phyloP scores from a whole-genome alignment of 129 eudicot species.

The Solidago caesia region DNA sequence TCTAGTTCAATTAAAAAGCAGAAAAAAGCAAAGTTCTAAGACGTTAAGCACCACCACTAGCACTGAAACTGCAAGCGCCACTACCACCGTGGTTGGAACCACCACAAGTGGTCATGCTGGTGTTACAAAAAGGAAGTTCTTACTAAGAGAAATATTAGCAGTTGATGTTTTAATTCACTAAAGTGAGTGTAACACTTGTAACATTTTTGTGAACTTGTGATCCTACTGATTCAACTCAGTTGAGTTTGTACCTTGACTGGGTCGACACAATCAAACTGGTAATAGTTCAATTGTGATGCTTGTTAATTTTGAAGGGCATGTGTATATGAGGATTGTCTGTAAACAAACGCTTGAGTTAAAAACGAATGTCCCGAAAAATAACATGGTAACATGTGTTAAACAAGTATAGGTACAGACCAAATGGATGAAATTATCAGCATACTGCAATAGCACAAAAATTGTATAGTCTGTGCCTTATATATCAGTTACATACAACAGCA shows the following conservation, averaged over 20 bases:
- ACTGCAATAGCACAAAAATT: too few species aligned
- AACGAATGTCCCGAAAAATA: not conserved
- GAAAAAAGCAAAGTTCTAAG: conserved; percentile 18
- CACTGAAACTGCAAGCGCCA: conserved; percentile 7
- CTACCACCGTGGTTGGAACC: conserved; percentile 19
- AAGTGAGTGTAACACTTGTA: not conserved
- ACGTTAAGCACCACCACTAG: conserved; percentile 13
- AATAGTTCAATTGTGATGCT: not conserved
- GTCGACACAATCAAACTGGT: conserved; percentile 6
- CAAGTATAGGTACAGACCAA: not conserved
- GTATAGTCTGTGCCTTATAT: too few species aligned
- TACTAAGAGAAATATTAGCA: conserved; percentile 61
- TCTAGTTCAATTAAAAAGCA: conserved; percentile 26
- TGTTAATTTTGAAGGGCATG: not conserved
- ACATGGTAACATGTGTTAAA: not conserved
- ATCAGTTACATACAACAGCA: too few species aligned
- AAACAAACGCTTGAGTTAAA: not conserved
- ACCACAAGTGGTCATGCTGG: conserved; percentile 25
- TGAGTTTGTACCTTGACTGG: conserved; percentile 1
- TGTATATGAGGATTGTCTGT: not conserved
- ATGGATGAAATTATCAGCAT: not conserved
- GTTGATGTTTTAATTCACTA: conserved; percentile 38
- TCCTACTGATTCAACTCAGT: not conserved
- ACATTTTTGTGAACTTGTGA: conserved; percentile 1
- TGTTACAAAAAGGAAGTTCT: conserved; percentile 34